phyloP scores from a whole-genome alignment of 257 asterid genomes.

The Solanum sejunctum region DNA sequence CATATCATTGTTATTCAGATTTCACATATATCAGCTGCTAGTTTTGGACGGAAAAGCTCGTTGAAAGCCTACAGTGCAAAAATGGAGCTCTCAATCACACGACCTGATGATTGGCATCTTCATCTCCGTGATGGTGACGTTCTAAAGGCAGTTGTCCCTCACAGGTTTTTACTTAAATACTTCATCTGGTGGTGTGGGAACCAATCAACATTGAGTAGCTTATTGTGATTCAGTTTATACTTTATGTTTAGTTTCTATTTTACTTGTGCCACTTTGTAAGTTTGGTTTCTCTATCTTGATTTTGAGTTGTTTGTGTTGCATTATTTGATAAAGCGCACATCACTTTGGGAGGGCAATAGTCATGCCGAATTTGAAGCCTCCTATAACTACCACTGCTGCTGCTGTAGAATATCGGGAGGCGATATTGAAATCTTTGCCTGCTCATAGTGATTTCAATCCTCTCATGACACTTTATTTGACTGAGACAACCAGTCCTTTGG shows the following conservation, averaged over 20 bases:
- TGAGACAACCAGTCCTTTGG: conserved; percentile 64
- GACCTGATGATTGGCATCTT: conserved; percentile 99
- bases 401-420: conserved; percentile 62
- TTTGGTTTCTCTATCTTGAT: not conserved
- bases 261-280: not conserved
- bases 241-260: not conserved
- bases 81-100: conserved; percentile 71
- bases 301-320: not conserved
- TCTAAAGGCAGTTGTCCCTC: conserved; percentile 65
- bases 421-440: conserved; percentile 62
- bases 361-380: conserved; percentile 93
- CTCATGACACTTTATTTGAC: conserved; percentile 96
- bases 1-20: conserved; percentile 19
- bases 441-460: conserved; percentile 51
- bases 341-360: conserved; percentile 87
- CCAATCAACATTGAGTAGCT: not conserved
- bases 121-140: conserved; percentile 96
- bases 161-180: conserved; percentile 37
- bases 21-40: conserved; percentile 7
- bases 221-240: not conserved
- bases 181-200: not conserved
- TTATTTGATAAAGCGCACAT: conserved; percentile 34
- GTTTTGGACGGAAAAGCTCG: conserved; percentile 17
- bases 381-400: conserved; percentile 75
- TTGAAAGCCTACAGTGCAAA: conserved; percentile 17